Base-by-base conservation (phyloP, 2,329 filamentous ascomycete genomes). In the Didymella sp. region DNA sequence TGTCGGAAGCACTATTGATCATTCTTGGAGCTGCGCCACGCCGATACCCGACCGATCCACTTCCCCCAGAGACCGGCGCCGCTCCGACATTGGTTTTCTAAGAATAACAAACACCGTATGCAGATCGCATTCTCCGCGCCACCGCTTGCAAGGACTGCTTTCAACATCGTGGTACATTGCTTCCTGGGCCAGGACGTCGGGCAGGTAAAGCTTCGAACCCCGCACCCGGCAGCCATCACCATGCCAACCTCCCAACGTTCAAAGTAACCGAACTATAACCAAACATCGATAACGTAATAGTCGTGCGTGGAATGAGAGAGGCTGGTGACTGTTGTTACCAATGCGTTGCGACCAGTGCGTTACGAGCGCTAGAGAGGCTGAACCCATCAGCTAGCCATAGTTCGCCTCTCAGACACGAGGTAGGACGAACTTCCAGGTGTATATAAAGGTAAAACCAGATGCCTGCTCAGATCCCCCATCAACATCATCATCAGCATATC, bases 311-410 rank as follows among this genome's bases (percentile, higher is more conserved):
- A 21, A 35, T 11, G 17, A 5, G 27, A 31, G 51, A 44, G 51
- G 51, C 38, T 43, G 51, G 51, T 55, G 25, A 47, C 22, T 38
- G 28, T 25, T 9, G 22, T 38, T 22, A 28, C 15, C 31, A 30
- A 51, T 30, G 21, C 24, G 22, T 28, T 30, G 50, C 46, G 25
- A 45, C 15, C 31, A 30, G 45, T 30, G 21, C 24, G 22, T 28
- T 30, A 56, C 46, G 25, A 45, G 46, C 40, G 52, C 52, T 9
- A 45, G n/a, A 42, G n/a, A 3, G 28, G 47, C 47, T 47, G 53
- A 47, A 43, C 12, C 47, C 35, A 45, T 43, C 41, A 50, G 37
- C 38, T 38, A 52, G 43, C 48, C 48, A 52, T 43, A n/a, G 7
- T 28, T 21, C 27, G 38, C 48, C 50, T 33, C 48, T 44, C 13